Conservation (phyloP, 2,329 filamentous ascomycete genomes). For the Davidsoniella neocaledoniae region DNA sequence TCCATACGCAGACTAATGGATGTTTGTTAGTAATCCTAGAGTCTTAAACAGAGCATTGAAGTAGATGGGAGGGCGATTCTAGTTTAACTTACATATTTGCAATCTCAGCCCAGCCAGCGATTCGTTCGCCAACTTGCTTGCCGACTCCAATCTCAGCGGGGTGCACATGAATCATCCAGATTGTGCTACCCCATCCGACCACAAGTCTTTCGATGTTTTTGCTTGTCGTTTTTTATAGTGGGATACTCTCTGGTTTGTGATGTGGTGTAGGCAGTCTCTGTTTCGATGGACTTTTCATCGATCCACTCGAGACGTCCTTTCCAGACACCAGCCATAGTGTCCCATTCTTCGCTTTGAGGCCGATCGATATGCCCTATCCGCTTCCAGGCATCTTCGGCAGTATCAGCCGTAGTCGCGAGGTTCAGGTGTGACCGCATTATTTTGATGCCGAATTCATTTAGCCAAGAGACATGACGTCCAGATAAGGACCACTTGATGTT, state of each 20-base stretch:
- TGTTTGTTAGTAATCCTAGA: constrained; percentile 12
- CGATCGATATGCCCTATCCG: constrained; percentile 82
- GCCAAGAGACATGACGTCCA: constrained; percentile 84
- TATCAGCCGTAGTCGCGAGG: constrained; percentile 33
- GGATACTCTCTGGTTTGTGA: background rate
- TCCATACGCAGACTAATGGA: constrained; percentile 70
- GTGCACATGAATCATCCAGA: constrained; percentile 89
- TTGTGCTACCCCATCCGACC: constrained; percentile 88
- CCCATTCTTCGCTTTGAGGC: constrained; percentile 74
- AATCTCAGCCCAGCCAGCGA: constrained; percentile 70
- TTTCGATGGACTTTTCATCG: constrained; percentile 63
- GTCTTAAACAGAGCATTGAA: too few species aligned
- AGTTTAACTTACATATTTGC: constrained; percentile 63
- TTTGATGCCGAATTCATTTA: constrained; percentile 94
- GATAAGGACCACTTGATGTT: constrained; percentile 90
- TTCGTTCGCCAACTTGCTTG: constrained; percentile 51
- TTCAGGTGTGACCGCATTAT: constrained; percentile 88
- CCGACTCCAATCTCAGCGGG: constrained; percentile 52
- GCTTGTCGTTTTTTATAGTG: constrained; percentile 21
- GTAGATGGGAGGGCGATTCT: too few species aligned
- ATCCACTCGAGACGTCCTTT: constrained; percentile 88
- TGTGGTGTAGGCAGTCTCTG: constrained; percentile 39
- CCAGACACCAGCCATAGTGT: constrained; percentile 94
- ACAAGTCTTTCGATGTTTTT: constrained; percentile 58
- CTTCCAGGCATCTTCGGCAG: constrained; percentile 74